Evolutionary conservation across 768 basidiomycete species (phyloP).

Genomic region (Podaxis sp.): DNA sequence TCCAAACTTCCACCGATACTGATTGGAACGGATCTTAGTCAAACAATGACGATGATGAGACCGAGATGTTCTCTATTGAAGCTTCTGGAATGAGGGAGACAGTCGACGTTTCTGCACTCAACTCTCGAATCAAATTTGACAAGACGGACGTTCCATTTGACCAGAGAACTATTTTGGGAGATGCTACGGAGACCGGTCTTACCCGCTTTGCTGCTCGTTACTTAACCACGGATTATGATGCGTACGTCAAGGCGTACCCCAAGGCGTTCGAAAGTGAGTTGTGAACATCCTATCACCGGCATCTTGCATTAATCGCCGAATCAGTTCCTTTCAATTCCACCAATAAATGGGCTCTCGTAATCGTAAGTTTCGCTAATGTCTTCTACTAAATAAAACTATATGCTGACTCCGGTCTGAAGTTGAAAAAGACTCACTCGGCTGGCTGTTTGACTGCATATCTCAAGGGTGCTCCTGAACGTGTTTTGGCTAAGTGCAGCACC

Average conservation of each 20-base stretch:
- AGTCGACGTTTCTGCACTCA: constrained; percentile 62
- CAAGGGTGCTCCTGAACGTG: constrained; percentile 72
- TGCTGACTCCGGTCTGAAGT: constrained; percentile 29
- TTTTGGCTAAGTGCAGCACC: constrained; percentile 61
- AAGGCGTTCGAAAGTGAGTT: constrained; percentile 60
- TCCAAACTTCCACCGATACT: background rate
- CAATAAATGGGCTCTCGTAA: constrained; percentile 74
- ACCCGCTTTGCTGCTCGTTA: constrained; percentile 64
- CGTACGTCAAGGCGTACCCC: constrained; percentile 44
- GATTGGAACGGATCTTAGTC: constrained; percentile 34
- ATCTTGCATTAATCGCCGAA: background rate
- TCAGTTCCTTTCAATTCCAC: constrained; percentile 70
- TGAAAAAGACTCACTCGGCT: constrained; percentile 51
- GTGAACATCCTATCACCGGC: background rate
- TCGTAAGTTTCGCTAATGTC: constrained; percentile 38
- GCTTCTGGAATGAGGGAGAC: constrained; percentile 65
- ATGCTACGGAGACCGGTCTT: constrained; percentile 76
- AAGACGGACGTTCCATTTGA: constrained; percentile 61
- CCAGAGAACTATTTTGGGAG: constrained; percentile 61
- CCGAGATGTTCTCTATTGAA: constrained; percentile 46
- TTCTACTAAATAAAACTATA: background rate
- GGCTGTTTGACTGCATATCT: constrained; percentile 56
- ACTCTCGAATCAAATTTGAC: constrained; percentile 72
- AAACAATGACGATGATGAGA: constrained; percentile 64
- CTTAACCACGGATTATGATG: constrained; percentile 52